phyloP scores from a whole-genome alignment of 2,329 filamentous ascomycete genomes.

The Huntiella savannae region DNA sequence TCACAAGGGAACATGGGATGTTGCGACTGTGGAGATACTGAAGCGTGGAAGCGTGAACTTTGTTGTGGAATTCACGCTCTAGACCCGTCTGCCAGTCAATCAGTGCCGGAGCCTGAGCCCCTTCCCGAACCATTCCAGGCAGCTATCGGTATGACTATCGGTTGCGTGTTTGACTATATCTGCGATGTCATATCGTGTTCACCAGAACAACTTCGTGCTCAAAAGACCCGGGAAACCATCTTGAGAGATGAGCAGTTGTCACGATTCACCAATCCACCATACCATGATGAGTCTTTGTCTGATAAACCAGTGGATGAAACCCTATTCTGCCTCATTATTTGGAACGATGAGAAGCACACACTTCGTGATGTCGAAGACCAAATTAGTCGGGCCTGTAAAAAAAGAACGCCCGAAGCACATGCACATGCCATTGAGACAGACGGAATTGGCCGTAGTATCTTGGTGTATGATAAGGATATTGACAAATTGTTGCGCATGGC shows the following conservation, averaged over 20 bases:
- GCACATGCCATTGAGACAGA: slow-evolving; percentile 75
- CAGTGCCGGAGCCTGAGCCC: slow-evolving; percentile 13
- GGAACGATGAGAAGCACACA: slow-evolving; percentile 99
- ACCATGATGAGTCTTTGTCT: slow-evolving; percentile 30
- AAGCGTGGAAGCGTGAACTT: slow-evolving; percentile 78
- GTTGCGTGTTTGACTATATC: slow-evolving; percentile 75
- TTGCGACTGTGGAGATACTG: slow-evolving; percentile 90
- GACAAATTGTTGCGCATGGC: slow-evolving; percentile 57
- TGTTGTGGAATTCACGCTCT: slow-evolving; percentile 81
- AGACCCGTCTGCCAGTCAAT: neutral
- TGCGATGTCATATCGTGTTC: slow-evolving; percentile 97
- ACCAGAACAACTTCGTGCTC: slow-evolving; percentile 75
- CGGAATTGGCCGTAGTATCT: slow-evolving; percentile 66
- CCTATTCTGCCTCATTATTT: slow-evolving; percentile 72
- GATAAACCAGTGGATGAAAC: slow-evolving; percentile 17
- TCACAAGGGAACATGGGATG: slow-evolving; percentile 86
- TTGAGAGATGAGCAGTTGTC: slow-evolving; percentile 64
- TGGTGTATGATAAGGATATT: slow-evolving; percentile 58
- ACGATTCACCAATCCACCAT: slow-evolving; percentile 30
- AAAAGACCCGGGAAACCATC: slow-evolving; percentile 69
- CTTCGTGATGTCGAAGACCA: slow-evolving; percentile 79
- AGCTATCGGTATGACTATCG: slow-evolving; percentile 70
- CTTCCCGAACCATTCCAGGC: slow-evolving; percentile 59
- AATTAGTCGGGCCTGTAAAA: slow-evolving; percentile 71
- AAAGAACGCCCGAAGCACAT: slow-evolving; percentile 47